These are phyloP conservation scores for Crithidia mellificae DNA, from an alignment of 208 protist genomes.

Conservation along the genomic window DNA sequence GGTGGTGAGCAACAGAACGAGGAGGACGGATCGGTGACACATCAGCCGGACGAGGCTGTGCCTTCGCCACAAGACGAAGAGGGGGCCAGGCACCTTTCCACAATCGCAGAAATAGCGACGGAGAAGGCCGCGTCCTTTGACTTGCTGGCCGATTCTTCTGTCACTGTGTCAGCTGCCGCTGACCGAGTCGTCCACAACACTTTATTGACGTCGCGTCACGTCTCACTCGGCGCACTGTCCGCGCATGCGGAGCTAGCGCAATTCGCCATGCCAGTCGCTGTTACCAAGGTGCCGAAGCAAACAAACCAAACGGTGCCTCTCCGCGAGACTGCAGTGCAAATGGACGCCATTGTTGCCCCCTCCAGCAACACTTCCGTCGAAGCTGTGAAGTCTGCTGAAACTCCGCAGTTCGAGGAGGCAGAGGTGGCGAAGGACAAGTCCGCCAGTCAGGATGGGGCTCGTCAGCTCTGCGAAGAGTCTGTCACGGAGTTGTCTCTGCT, in stretches of 20 bases:
- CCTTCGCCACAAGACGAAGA: too few species aligned
- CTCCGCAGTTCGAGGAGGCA: background rate
- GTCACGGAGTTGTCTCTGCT: background rate
- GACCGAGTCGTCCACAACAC: background rate
- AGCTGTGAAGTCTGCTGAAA: too few species aligned
- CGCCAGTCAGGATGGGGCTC: too few species aligned
- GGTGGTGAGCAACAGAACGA: too few species aligned
- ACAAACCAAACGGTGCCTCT: too few species aligned
- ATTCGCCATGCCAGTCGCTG: background rate
- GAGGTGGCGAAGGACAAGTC: background rate
- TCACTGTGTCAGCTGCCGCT: background rate
- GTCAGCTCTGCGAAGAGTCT: background rate
- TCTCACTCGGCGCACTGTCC: constrained; percentile 29
- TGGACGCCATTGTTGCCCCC: too few species aligned
- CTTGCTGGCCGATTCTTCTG: background rate
- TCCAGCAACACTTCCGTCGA: too few species aligned
- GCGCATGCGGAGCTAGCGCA: constrained; percentile 19
- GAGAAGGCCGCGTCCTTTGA: background rate
- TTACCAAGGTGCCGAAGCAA: background rate
- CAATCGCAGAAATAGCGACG: background rate
- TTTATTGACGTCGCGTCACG: constrained; percentile 12
- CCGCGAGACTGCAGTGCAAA: too few species aligned
- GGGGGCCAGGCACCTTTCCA: too few species aligned
- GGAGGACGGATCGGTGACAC: too few species aligned
- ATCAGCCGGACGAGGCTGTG: background rate